These are phyloP conservation scores for Fusarium sp. DNA, from an alignment of 2,329 filamentous ascomycete genomes.

Conservation along the genomic window DNA sequence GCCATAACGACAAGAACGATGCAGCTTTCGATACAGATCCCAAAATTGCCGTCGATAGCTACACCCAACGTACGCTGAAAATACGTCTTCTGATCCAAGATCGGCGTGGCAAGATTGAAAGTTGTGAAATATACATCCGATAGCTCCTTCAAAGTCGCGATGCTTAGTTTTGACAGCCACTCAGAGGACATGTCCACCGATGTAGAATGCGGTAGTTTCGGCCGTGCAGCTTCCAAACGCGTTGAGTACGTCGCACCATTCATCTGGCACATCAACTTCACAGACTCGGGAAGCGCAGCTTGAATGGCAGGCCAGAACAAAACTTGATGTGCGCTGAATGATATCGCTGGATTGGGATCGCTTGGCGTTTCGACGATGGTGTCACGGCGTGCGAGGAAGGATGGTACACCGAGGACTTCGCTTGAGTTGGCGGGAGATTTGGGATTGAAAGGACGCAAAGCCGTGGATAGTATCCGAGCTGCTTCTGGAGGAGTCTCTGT, in stretches of 20 bases:
- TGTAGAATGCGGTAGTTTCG: conserved; percentile 9
- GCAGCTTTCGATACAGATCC: conserved; percentile 26
- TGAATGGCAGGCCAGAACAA: conserved; percentile 31
- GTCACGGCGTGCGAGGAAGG: conserved; percentile 6
- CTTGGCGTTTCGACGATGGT: conserved; percentile 12
- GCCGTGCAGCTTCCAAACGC: conserved; percentile 10
- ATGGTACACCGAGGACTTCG: conserved; percentile 26
- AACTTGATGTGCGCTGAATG: conserved; percentile 23
- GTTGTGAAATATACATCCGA: conserved; percentile 35
- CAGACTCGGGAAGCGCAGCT: neutral
- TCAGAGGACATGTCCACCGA: neutral
- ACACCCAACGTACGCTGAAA: conserved; percentile 28
- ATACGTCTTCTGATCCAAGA: conserved; percentile 34
- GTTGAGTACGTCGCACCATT: conserved; percentile 19
- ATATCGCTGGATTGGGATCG: conserved; percentile 22
- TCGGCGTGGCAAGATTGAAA: conserved; percentile 18
- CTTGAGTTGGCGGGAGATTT: conserved; percentile 33
- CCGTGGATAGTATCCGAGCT: neutral
- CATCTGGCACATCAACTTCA: conserved; percentile 31
- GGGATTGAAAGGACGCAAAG: conserved; percentile 4
- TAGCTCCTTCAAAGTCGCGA: conserved; percentile 24
- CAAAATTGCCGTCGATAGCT: conserved; percentile 32
- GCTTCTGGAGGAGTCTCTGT: neutral
- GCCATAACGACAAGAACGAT: conserved; percentile 31
- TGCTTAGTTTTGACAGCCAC: conserved; percentile 5